Evolutionary conservation across 352 stramenopile genomes (phyloP), one percentile per base, ranked within the genome.

Genomic region (Phytophthora citricola): DNA sequence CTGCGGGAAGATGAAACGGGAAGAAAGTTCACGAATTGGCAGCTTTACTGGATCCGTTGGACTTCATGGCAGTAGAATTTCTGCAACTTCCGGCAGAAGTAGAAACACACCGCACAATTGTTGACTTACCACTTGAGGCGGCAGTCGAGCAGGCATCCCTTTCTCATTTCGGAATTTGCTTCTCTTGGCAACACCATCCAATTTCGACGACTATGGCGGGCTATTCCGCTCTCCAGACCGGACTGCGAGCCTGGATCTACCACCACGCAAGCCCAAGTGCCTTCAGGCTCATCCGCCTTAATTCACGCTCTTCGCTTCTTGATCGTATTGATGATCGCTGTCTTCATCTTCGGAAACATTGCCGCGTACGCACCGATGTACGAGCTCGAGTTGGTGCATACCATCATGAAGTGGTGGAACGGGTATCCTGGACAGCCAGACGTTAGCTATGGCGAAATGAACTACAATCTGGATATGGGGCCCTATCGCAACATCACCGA

Each of bases 331-430:
- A 20, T 10, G 14, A 15, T 43, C 15, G 38, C 38, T 10, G 38
- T 43, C 38, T 43, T 43, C 38, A 43, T 43, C 38, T 22, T 43
- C 38, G 38, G 38, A 7, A 43, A 43, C 38, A 43, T 43, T 15
- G 38, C 38, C 5, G 38, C 38, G 9, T 43, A 17, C 38, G 38
- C 38, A 9, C 38, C 38, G 2, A 43, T 43, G 38, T 43, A 43
- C 38, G 38, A 43, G 7, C 38, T 43, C 38, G 15, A 43, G 38
- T 43, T 43, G 38, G 38, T 43, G 6, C 38, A 43, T 20, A 22
- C 38, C 14, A 11, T 43, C 15, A 43, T 20, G 38, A 43, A 43
- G 38, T 43, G 38, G 38, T 43, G 38, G 38, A 22, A 43, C 38
- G 38, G 38, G 4, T 43, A 43, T 10, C 38, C 38, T 4, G 38